Conservation (phyloP, 2,329 filamentous ascomycete genomes). For the Xylaria polymorpha region DNA sequence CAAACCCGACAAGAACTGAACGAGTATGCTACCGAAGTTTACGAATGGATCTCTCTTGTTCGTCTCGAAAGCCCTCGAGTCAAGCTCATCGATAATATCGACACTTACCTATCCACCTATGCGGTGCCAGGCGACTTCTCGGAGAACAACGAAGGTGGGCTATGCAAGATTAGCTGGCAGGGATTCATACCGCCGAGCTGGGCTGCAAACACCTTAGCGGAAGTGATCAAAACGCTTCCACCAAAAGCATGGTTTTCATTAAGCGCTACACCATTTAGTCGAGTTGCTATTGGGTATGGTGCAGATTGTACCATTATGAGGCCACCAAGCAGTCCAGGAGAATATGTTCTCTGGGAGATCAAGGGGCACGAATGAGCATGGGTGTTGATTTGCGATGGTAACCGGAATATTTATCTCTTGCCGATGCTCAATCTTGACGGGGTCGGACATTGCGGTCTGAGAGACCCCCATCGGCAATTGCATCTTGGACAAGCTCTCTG, state of each 20-base stretch:
- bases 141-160: constrained; percentile 44
- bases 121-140: constrained; percentile 59
- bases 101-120: constrained; percentile 78
- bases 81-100: constrained; percentile 65
- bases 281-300: constrained; percentile 56
- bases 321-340: constrained; percentile 59
- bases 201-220: constrained; percentile 61
- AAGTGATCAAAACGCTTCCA: constrained; percentile 57
- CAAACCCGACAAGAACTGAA: constrained; percentile 65
- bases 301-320: constrained; percentile 66
- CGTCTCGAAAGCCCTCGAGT: constrained; percentile 74
- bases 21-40: constrained; percentile 70
- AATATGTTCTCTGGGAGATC: constrained; percentile 72
- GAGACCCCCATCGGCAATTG: constrained; percentile 73
- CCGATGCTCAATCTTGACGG: constrained; percentile 62
- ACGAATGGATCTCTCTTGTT: constrained; percentile 81
- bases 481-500: constrained; percentile 82
- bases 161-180: constrained; percentile 68
- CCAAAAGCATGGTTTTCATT: constrained; percentile 66
- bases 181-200: constrained; percentile 68
- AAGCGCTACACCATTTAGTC: constrained; percentile 63
- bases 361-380: constrained; percentile 56
- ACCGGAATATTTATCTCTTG: constrained; percentile 38
- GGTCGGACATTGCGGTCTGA: constrained; percentile 73
- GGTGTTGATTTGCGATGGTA: neutral